These are phyloP conservation scores for Aspergillus tanneri DNA, from an alignment of 2,329 filamentous ascomycete genomes.

Conservation along the genomic window DNA sequence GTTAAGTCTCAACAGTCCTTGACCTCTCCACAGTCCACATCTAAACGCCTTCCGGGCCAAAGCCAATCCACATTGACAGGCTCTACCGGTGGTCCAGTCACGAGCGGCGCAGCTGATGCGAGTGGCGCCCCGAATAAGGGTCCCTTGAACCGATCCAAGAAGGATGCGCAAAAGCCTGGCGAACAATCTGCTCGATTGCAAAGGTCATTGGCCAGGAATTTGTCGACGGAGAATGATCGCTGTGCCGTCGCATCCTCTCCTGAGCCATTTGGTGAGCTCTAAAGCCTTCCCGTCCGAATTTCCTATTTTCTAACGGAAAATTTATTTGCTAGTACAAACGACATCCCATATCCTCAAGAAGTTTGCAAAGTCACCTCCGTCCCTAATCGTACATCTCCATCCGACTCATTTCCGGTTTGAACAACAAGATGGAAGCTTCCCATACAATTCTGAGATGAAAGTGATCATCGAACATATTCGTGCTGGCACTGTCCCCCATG, in stretches of 20 bases:
- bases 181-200: conserved; percentile 35
- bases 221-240: conserved; percentile 32
- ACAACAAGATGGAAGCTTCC: conserved; percentile 86
- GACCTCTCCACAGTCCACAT: conserved; percentile 54
- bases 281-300: too few relatives aligned
- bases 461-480: conserved; percentile 75
- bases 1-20: conserved; percentile 58
- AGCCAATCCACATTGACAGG: conserved; percentile 54
- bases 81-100: conserved; percentile 40
- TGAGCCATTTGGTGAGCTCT: conserved; percentile 49
- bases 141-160: conserved; percentile 54
- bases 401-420: conserved; percentile 88
- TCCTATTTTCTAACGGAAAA: conserved; percentile 20
- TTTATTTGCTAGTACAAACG: conserved; percentile 59
- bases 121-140: conserved; percentile 26
- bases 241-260: conserved; percentile 39
- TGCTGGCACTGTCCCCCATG: conserved; percentile 78
- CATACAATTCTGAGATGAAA: conserved; percentile 89
- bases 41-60: conserved; percentile 55
- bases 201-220: conserved; percentile 36
- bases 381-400: conserved; percentile 82
- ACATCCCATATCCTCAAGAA: conserved; percentile 79
- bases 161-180: conserved; percentile 51
- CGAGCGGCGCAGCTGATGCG: conserved; percentile 44
- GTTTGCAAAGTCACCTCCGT: conserved; percentile 70